These are phyloP conservation scores for Flaveria sonorensis DNA, from an alignment of 129 eudicot species.

Conservation along the genomic window DNA sequence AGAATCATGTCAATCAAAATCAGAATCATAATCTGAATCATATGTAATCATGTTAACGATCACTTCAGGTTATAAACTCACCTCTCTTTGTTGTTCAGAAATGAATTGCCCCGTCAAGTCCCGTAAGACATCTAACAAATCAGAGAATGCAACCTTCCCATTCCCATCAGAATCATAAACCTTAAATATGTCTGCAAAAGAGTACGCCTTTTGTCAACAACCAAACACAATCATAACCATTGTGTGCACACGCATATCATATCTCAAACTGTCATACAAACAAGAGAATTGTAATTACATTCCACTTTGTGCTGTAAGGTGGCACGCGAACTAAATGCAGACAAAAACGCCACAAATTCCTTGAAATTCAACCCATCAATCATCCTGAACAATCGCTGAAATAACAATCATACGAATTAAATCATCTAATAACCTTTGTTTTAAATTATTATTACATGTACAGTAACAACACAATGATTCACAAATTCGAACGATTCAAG, in stretches of 20 bases:
- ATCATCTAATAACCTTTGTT: neutral
- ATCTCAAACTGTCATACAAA: slow-evolving; percentile 4
- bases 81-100: slow-evolving; percentile 90
- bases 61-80: slow-evolving; percentile 25
- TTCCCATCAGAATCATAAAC: slow-evolving; percentile 91
- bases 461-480: too few species aligned
- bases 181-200: slow-evolving; percentile 66
- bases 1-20: too few species aligned
- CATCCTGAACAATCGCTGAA: slow-evolving; percentile 85
- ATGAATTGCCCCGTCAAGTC: slow-evolving; percentile 86
- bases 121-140: slow-evolving; percentile 75
- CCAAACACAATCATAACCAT: slow-evolving; percentile 1
- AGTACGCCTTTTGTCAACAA: neutral
- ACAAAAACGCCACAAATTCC: slow-evolving; percentile 89
- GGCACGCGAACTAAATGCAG: slow-evolving; percentile 91
- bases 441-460: neutral
- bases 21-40: too few species aligned
- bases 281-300: slow-evolving; percentile 49
- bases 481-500: too few species aligned
- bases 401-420: slow-evolving; percentile 13
- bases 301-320: slow-evolving; percentile 84
- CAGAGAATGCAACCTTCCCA: slow-evolving; percentile 79
- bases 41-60: neutral
- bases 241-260: neutral
- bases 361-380: slow-evolving; percentile 84